phyloP scores from a whole-genome alignment of 2,329 filamentous ascomycete species.

The Cyphellophora europaea region DNA sequence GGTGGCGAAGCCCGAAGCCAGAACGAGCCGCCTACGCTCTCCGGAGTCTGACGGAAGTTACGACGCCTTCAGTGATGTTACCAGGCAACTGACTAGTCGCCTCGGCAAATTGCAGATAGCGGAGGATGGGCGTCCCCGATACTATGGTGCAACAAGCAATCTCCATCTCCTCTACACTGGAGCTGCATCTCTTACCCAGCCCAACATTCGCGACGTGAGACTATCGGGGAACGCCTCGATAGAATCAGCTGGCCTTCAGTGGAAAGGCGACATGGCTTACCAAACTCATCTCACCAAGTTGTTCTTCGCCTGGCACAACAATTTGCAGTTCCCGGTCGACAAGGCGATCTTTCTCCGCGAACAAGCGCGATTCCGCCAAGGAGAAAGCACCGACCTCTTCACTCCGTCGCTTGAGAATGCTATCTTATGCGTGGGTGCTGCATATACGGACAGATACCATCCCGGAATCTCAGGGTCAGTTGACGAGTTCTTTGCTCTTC shows the following conservation, averaged over 20 bases:
- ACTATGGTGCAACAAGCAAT: conserved; percentile 37
- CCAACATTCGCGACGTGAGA: conserved; percentile 5
- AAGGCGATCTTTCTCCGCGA: conserved; percentile 27
- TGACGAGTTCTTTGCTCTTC: conserved; percentile 25
- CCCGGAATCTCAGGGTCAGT: background rate
- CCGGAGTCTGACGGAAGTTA: too few relatives aligned
- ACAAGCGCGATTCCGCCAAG: conserved; percentile 7
- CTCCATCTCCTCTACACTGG: conserved; percentile 32
- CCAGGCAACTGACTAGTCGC: conserved; percentile 33
- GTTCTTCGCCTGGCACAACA: conserved; percentile 41
- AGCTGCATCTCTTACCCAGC: conserved; percentile 23
- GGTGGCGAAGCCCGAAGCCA: too few relatives aligned
- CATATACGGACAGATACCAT: background rate
- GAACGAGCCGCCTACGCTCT: too few relatives aligned
- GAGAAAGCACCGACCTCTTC: conserved; percentile 28
- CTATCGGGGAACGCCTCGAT: conserved; percentile 31
- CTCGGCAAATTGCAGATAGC: conserved; percentile 35
- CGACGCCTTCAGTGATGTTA: conserved; percentile 24
- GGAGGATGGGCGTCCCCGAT: conserved; percentile 33
- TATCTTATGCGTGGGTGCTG: conserved; percentile 21
- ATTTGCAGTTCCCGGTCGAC: conserved; percentile 36
- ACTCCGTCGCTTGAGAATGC: conserved; percentile 33
- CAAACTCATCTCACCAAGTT: conserved; percentile 36
- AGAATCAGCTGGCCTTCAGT: conserved; percentile 32
- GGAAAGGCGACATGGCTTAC: conserved; percentile 29